phyloP scores from a whole-genome alignment of 139 green algal genomes.

The Spirogloea muscicola region DNA sequence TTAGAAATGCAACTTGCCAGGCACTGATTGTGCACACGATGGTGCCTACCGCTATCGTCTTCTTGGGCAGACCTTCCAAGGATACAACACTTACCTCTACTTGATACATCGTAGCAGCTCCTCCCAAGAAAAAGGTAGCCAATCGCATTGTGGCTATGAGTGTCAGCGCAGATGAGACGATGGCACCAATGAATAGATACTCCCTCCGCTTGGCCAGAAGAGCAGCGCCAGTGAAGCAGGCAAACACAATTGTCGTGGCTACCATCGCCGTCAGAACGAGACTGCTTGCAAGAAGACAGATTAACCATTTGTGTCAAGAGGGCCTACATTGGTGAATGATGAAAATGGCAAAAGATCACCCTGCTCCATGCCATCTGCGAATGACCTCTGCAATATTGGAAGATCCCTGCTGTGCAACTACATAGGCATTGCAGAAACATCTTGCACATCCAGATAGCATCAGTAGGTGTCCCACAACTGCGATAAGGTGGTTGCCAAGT shows the following conservation, averaged over 20 bases:
- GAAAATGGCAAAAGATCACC: neutral
- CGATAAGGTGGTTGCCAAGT: neutral
- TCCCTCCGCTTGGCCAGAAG: slow-evolving; percentile 27
- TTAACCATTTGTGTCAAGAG: neutral
- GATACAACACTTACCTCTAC: slow-evolving; percentile 28
- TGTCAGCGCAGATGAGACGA: slow-evolving; percentile 39
- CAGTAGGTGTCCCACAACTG: neutral
- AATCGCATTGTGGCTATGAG: slow-evolving; percentile 44
- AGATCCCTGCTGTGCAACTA: neutral
- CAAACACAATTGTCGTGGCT: slow-evolving; percentile 35
- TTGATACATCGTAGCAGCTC: slow-evolving; percentile 21
- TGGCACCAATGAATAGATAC: slow-evolving; percentile 44
- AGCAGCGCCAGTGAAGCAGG: slow-evolving; percentile 44
- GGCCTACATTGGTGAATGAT: too few species aligned
- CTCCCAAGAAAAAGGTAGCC: slow-evolving; percentile 41
- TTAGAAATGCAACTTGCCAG: too few species aligned
- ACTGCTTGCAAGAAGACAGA: neutral
- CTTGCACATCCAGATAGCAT: neutral
- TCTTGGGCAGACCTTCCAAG: too few species aligned
- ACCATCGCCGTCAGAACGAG: slow-evolving; percentile 43
- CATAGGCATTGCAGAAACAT: neutral
- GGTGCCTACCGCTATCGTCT: too few species aligned
- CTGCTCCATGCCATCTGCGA: neutral
- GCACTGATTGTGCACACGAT: too few species aligned
- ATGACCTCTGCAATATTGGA: neutral